Evolutionary conservation across 768 basidiomycete genomes (phyloP).

Genomic region (Sporobolomyces roseus): DNA sequence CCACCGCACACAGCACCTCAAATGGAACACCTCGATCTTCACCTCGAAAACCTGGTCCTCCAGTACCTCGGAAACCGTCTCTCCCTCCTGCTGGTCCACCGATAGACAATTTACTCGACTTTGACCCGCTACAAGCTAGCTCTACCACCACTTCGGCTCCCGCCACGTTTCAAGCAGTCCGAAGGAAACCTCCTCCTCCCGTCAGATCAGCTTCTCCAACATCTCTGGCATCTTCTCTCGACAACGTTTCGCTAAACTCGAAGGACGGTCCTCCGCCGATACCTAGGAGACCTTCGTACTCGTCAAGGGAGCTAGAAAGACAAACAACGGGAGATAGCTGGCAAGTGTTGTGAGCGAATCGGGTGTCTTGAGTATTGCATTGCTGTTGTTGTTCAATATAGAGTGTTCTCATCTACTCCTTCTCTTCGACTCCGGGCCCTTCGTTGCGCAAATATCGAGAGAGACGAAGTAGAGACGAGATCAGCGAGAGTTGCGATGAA

Average conservation of each 20-base stretch:
- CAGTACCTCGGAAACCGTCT: slow-evolving; percentile 16
- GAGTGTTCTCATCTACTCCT: no score
- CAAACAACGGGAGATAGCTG: slow-evolving; percentile 30
- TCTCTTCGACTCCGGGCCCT: no score
- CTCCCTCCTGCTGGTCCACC: slow-evolving; percentile 4
- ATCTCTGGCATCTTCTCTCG: neutral
- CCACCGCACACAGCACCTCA: neutral
- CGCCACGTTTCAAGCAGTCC: slow-evolving; percentile 17
- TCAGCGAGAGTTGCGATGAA: no score
- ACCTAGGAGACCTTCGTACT: neutral
- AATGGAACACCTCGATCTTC: neutral
- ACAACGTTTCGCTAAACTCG: neutral
- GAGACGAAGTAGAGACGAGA: no score
- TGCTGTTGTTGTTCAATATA: no score
- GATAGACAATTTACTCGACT: slow-evolving; percentile 14
- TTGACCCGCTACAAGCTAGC: no score
- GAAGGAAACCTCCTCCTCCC: slow-evolving; percentile 13
- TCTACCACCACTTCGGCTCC: neutral
- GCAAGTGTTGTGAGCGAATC: slow-evolving; percentile 7
- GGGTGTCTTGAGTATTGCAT: no score
- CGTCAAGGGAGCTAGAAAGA: neutral
- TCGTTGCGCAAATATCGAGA: no score
- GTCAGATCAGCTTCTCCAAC: neutral
- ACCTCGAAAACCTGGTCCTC: slow-evolving; percentile 1
- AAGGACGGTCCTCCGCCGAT: slow-evolving; percentile 3